These are phyloP conservation scores for Blastobotrys mokoenaii DNA, from an alignment of 805 yeast genomes.

Conservation along the genomic window DNA sequence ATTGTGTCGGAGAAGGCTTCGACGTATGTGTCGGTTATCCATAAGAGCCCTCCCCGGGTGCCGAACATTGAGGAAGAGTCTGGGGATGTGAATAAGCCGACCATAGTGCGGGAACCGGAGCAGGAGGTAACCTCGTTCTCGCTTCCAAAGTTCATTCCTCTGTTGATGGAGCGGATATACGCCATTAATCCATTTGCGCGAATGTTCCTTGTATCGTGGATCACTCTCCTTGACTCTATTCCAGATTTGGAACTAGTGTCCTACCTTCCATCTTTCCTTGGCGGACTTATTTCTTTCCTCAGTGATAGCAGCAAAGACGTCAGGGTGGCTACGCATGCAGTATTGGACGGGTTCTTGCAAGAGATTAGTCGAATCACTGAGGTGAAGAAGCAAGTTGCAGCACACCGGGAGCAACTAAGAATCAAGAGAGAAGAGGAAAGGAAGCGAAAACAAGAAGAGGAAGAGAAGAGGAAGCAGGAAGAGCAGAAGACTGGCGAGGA, in stretches of 20 bases:
- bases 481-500: conserved; percentile 4
- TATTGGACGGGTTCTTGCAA: conserved; percentile 63
- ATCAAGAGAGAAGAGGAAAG: background rate
- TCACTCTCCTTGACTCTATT: conserved; percentile 81
- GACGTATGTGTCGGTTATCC: conserved; percentile 47
- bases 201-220: conserved; percentile 88
- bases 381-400: conserved; percentile 40
- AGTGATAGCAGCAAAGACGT: conserved; percentile 84
- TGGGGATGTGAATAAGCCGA: conserved; percentile 23
- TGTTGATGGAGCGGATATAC: conserved; percentile 84
- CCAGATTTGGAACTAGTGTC: conserved; percentile 86
- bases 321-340: conserved; percentile 71
- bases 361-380: conserved; percentile 74
- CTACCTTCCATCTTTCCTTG: conserved; percentile 81
- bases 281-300: conserved; percentile 70
- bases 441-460: background rate
- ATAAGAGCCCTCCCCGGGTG: conserved; percentile 35
- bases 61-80: conserved; percentile 33
- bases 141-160: conserved; percentile 78
- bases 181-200: conserved; percentile 90
- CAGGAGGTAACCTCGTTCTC: conserved; percentile 67
- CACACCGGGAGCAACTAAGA: background rate
- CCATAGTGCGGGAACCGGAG: conserved; percentile 23
- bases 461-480: conserved; percentile 1
- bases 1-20: conserved; percentile 93